Base-by-base conservation (phyloP, 2,329 filamentous ascomycete genomes). In the Talaromyces pinophilus region DNA sequence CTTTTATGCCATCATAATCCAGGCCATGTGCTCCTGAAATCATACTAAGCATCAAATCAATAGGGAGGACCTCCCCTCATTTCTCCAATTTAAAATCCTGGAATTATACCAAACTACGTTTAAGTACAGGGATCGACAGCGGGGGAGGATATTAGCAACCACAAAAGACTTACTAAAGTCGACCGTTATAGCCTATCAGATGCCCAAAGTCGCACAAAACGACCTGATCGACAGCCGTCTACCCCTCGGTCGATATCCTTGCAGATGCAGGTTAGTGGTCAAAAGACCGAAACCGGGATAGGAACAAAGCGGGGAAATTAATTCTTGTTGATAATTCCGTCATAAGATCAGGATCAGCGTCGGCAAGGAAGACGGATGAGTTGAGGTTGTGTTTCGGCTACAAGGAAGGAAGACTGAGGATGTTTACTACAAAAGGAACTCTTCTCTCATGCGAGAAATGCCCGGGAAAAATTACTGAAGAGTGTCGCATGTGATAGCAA, bases 111-210 rank as follows among this genome's bases (percentile, higher is more conserved):
- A 19, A 11, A n/a, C 57, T 60, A 38, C 11, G 11, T 38, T 38
- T 38, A 44, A 60, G 10, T 46, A 19, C 57, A 60, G 38, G 57
- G 57, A 60, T 60, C 57, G 57, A 60, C 57, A 60, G 38, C 57
- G 38, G 57, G 57, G 38, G 57, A 19, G n/a, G 22, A 2, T 15
- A 2, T 19, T 11, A 46, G 19, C 57, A n/a, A 46, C 57, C 38
- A 30, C 28, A 15, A 19, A 38, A 19, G 15, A 22, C 54, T 19
- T 6, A n/a, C 35, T 17, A 13, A 59, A 33, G 15, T 8, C 35
- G 3, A 35, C 28, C 30, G 52, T 13, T 55, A 57, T 38, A 38
- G 54, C 54, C 54, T 57, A 57, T 57, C 11, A 57, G 33, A 25
- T 38, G 54, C 54, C 33, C 19, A 38, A 40, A 40, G 54, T 57